Evolutionary conservation across 2,329 filamentous ascomycete genomes (phyloP), one percentile per base, ranked within the genome.

Genomic region (Aureobasidium sp.): DNA sequence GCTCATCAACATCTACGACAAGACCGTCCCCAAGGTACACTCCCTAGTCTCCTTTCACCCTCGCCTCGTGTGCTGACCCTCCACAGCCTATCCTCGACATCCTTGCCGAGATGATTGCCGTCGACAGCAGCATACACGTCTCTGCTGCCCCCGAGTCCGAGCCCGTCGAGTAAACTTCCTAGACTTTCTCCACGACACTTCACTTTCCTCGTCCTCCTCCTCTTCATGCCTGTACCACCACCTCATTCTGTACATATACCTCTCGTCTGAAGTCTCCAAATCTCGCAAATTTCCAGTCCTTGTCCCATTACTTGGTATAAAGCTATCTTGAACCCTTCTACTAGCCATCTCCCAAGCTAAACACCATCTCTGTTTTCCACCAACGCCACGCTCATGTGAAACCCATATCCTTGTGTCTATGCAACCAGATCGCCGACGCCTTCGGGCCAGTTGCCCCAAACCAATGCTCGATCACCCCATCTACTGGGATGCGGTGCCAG

Each of bases 71-170:
- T 37, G 45, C 57, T 55, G 39, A 60, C 45, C 44, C 20, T 61
- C 62, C 20, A 39, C 67, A 94, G 89, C 87, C 92, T 66, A 90
- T 97, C 70, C 87, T 99, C 70, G 93, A 99, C 76, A 87, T 97
- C 70, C 86, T 99, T 66, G 94, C 94, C 68, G 91, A 97, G 79
- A 97, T 99, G 91, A 96, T 99, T 72, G 93, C 92, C 67, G 86
- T 92, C 76, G 94, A 97, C 78, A 84, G 88, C 66, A 85, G 73
- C 70, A 79, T 79, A 73, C 70, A 71, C 31, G 69, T 74, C 49
- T 68, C 68, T 45, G 49, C 37, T 48, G 67, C 69, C 49, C 66
- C 69, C 31, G 69, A 67, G 52, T 66, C 68, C 58, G 66, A 64
- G 34, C 69, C 55, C 36, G 70, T 72, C 62, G 71, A 72, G 66